Conservation (phyloP, 495 filamentous ascomycete species). For the Tuber borchii region DNA sequence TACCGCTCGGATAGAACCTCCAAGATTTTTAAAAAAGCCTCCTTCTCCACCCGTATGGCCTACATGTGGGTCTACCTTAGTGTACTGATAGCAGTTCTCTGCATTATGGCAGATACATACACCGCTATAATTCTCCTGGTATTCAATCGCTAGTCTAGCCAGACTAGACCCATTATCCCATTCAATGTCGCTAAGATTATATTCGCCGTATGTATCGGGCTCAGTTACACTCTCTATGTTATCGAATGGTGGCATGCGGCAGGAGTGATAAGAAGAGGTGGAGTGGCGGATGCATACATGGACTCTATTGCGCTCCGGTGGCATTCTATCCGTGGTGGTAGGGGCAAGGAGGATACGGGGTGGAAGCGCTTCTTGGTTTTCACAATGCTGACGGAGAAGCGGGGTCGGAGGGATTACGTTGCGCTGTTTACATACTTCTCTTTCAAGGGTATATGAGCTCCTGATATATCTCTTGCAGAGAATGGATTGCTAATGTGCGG, state of each 20-base stretch:
- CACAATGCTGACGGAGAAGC: conserved; percentile 81
- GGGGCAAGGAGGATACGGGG: conserved; percentile 50
- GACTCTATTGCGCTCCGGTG: conserved; percentile 75
- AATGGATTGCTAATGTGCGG: conserved; percentile 26
- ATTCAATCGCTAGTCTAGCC: conserved; percentile 58
- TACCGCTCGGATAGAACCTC: conserved; percentile 58
- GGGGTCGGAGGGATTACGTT: conserved; percentile 81
- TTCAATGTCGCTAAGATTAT: conserved; percentile 76
- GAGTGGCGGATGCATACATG: conserved; percentile 85
- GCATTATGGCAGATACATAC: conserved; percentile 85
- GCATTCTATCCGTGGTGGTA: conserved; percentile 66
- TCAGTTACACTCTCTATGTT: conserved; percentile 69
- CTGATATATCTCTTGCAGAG: neutral
- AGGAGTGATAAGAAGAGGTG: conserved; percentile 69
- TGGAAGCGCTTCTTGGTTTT: conserved; percentile 90
- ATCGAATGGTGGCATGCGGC: conserved; percentile 72
- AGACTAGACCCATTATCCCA: conserved; percentile 61
- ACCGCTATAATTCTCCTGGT: conserved; percentile 84
- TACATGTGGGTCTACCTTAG: conserved; percentile 79
- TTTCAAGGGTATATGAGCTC: conserved; percentile 62
- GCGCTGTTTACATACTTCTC: conserved; percentile 91
- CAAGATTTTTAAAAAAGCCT: conserved; percentile 81
- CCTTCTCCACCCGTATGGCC: conserved; percentile 67
- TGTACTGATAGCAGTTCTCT: conserved; percentile 68
- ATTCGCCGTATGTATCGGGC: conserved; percentile 79